Percentiles rank a stretch among this genome's conserved stretches.
Conservation (phyloP, 805 yeast genomes). For the Zygotorulaspora sp. region DNA sequence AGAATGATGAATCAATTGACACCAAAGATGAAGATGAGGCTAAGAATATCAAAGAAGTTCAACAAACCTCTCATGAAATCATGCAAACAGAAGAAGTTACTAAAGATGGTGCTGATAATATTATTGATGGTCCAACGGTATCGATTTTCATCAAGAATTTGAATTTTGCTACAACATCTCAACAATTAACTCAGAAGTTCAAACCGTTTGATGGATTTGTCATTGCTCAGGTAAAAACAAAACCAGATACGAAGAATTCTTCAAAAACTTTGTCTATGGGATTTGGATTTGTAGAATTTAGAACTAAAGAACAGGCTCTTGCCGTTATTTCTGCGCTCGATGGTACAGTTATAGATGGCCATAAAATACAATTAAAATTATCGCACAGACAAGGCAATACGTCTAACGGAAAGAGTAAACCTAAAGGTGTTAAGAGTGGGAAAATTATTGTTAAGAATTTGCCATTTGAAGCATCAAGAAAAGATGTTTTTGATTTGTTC, state of each 20-base stretch:
- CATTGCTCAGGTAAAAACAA: slow-evolving; percentile 76
- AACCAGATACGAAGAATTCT: slow-evolving; percentile 75
- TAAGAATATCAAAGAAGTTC: slow-evolving; percentile 35
- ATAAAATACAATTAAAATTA: slow-evolving; percentile 79
- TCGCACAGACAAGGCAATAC: slow-evolving; percentile 66
- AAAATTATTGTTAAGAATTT: slow-evolving; percentile 93
- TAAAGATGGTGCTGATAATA: slow-evolving; percentile 38
- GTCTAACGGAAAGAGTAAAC: slow-evolving; percentile 33
- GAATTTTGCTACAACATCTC: slow-evolving; percentile 71
- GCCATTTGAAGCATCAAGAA: slow-evolving; percentile 93
- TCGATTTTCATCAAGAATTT: slow-evolving; percentile 90
- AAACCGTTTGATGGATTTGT: slow-evolving; percentile 72
- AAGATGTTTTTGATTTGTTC: slow-evolving; percentile 87
- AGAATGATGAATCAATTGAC: slow-evolving; percentile 34
- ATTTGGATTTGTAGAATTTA: slow-evolving; percentile 92
- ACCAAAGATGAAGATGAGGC: slow-evolving; percentile 25
- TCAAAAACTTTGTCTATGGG: slow-evolving; percentile 87
- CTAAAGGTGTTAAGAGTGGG: slow-evolving; percentile 40
- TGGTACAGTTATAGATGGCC: slow-evolving; percentile 81
- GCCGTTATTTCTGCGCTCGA: slow-evolving; percentile 70
- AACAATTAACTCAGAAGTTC: slow-evolving; percentile 56
- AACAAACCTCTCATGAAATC: slow-evolving; percentile 26
- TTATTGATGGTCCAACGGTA: slow-evolving; percentile 66
- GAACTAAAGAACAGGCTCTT: slow-evolving; percentile 69
- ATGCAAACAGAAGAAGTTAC: slow-evolving; percentile 39